These are phyloP conservation scores for Exophiala spinifera DNA, from an alignment of 2,329 filamentous ascomycete species.

Conservation along the genomic window DNA sequence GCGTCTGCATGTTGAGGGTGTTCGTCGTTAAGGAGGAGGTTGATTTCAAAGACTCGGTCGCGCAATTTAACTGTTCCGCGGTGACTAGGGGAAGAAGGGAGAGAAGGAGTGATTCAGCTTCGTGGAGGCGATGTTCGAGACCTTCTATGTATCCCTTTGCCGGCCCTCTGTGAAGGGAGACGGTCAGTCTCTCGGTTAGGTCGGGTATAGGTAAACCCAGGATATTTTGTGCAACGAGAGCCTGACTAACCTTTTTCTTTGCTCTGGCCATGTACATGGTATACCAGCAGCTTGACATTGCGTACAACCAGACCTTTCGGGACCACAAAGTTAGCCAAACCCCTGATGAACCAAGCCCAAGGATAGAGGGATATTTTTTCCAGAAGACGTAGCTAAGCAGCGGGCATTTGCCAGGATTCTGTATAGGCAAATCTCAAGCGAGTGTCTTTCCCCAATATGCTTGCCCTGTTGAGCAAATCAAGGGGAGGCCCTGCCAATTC, in stretches of 20 bases:
- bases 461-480: not conserved
- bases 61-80: constrained; percentile 33
- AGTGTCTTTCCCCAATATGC: not conserved
- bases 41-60: constrained; percentile 23
- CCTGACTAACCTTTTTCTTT: constrained; percentile 23
- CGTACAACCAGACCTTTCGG: constrained; percentile 22
- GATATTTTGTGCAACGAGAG: not conserved
- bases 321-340: constrained; percentile 9
- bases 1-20: constrained; percentile 6
- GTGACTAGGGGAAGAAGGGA: constrained; percentile 37
- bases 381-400: too few species aligned
- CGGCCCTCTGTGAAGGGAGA: constrained; percentile 38
- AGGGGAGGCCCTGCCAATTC: not conserved
- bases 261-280: constrained; percentile 27
- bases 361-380: too few species aligned
- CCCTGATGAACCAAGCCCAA: not conserved
- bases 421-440: not conserved
- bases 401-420: not conserved
- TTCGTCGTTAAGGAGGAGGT: constrained; percentile 3
- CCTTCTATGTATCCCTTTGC: constrained; percentile 48
- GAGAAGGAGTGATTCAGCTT: constrained; percentile 42
- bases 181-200: not conserved
- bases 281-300: constrained; percentile 25
- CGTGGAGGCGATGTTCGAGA: constrained; percentile 42
- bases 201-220: not conserved